These are phyloP conservation scores for Fusarium incarnatum DNA, from an alignment of 2,329 filamentous ascomycete species.

Conservation along the genomic window DNA sequence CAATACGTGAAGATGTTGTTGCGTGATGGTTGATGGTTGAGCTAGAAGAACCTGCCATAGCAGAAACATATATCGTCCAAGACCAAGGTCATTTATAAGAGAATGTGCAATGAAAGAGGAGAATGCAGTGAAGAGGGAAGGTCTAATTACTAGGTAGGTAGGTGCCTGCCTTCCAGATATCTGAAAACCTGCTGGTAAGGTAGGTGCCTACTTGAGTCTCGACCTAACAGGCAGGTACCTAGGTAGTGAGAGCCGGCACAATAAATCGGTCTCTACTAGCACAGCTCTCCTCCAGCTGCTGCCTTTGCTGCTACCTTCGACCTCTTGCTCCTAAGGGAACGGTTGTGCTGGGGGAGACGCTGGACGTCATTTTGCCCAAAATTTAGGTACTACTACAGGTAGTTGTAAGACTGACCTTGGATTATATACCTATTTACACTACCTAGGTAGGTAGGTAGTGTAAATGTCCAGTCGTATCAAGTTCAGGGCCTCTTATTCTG, in stretches of 20 bases:
- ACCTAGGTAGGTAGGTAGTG: no score
- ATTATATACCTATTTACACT: no score
- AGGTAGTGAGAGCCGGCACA: background rate
- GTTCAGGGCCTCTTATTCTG: background rate
- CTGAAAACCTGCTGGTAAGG: background rate
- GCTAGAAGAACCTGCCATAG: background rate
- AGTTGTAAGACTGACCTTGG: background rate
- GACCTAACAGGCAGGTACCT: background rate
- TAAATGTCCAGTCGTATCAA: background rate
- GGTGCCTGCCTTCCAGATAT: background rate
- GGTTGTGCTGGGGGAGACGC: background rate
- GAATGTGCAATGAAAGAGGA: background rate
- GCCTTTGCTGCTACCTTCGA: background rate
- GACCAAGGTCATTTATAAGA: background rate
- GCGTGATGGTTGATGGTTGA: background rate
- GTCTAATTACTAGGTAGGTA: background rate
- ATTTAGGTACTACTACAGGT: background rate
- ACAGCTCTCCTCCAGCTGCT: background rate
- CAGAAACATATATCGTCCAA: background rate
- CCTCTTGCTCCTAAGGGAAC: background rate
- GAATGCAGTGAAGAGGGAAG: background rate
- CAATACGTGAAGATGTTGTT: background rate
- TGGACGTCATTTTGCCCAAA: background rate
- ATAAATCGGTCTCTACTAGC: background rate
- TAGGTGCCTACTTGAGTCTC: background rate